Evolutionary conservation across 202 grass and related monocot species (phyloP).

Genomic region (Saccharum hybrid): DNA sequence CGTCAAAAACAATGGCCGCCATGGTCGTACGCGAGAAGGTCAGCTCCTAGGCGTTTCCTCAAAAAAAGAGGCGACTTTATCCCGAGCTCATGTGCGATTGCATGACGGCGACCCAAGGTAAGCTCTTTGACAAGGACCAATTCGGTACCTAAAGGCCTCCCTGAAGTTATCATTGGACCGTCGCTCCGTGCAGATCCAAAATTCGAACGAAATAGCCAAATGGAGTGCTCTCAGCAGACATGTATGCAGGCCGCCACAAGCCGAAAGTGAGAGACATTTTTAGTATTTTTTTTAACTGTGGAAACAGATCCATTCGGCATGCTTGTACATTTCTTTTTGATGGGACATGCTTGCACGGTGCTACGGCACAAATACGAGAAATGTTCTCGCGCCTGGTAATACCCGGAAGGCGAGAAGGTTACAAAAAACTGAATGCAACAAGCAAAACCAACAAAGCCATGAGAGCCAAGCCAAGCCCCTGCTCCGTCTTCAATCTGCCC

Average conservation of each 20-base stretch:
- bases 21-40: slow-evolving; percentile 26
- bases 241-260: background rate
- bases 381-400: background rate
- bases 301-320: background rate
- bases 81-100: background rate
- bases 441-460: background rate
- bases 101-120: background rate
- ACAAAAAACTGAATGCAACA: background rate
- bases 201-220: background rate
- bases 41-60: background rate
- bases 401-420: background rate
- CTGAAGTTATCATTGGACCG: background rate
- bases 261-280: background rate
- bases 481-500: background rate
- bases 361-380: background rate
- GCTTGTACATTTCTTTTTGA: background rate
- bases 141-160: background rate
- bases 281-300: background rate
- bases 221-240: background rate
- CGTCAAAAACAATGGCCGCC: background rate
- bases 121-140: background rate
- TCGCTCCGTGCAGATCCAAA: background rate
- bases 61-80: background rate
- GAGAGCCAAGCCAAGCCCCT: background rate
- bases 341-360: background rate